Conservation (phyloP, 768 basidiomycete species). For the Atractiella rhizophila region DNA sequence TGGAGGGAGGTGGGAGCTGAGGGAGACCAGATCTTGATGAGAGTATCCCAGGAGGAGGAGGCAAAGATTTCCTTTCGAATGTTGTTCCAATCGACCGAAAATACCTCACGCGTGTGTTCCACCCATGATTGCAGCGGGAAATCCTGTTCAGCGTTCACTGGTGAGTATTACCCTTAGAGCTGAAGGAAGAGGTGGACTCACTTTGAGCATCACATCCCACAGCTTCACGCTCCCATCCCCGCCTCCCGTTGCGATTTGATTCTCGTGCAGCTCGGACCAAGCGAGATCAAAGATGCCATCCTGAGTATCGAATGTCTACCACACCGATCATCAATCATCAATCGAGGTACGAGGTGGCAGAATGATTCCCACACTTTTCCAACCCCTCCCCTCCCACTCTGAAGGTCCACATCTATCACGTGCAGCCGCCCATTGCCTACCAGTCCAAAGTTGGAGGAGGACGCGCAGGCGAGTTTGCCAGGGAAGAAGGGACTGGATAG, state of each 20-base stretch:
- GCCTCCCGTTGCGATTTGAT: constrained; percentile 66
- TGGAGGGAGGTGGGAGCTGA: no score
- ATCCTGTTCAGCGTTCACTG: constrained; percentile 29
- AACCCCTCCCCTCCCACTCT: no score
- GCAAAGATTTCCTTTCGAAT: constrained; percentile 63
- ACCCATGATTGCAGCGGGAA: constrained; percentile 77
- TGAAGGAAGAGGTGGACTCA: constrained; percentile 21
- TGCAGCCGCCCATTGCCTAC: constrained; percentile 80
- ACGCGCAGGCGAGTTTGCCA: constrained; percentile 21
- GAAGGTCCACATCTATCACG: no score
- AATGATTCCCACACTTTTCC: neutral
- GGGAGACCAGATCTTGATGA: constrained; percentile 66
- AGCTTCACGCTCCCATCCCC: constrained; percentile 74
- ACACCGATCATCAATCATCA: neutral
- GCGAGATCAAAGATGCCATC: constrained; percentile 74
- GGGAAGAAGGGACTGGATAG: constrained; percentile 24
- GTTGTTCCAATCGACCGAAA: constrained; percentile 89
- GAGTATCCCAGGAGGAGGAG: constrained; percentile 78
- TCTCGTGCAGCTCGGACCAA: constrained; percentile 87
- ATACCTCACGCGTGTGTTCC: constrained; percentile 78
- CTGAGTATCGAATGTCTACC: constrained; percentile 54
- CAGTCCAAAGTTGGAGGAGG: constrained; percentile 43
- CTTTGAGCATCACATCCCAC: constrained; percentile 72
- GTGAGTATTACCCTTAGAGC: constrained; percentile 5
- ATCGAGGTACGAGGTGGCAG: constrained; percentile 11